Evolutionary conservation across 495 filamentous ascomycete genomes (phyloP).

Genomic region (Hypoxylon intermedium): DNA sequence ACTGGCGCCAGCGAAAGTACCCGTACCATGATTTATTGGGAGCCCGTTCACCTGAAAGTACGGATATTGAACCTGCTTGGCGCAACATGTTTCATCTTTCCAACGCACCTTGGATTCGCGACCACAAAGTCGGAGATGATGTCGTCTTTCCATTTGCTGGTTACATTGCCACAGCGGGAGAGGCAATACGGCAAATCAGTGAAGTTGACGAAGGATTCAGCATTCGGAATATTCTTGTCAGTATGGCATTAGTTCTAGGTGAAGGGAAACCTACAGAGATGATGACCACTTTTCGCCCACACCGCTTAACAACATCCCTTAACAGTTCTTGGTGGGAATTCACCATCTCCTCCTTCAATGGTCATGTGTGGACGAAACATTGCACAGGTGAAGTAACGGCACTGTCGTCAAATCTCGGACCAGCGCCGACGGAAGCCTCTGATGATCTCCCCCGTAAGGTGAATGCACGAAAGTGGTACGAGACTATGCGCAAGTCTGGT

Average conservation of each 20-base stretch:
- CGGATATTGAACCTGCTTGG: slow-evolving; percentile 50
- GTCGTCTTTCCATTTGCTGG: slow-evolving; percentile 58
- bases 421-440: slow-evolving; percentile 2
- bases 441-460: slow-evolving; percentile 26
- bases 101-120: slow-evolving; percentile 54
- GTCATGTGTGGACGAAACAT: slow-evolving; percentile 50
- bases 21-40: slow-evolving; percentile 57
- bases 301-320: slow-evolving; percentile 43
- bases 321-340: slow-evolving; percentile 59
- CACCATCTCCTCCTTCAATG: slow-evolving; percentile 49
- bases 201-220: slow-evolving; percentile 33
- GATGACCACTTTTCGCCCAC: slow-evolving; percentile 47
- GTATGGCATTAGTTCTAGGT: slow-evolving; percentile 42
- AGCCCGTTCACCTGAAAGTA: slow-evolving; percentile 39
- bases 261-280: slow-evolving; percentile 43
- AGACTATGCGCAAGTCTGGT: slow-evolving; percentile 20
- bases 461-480: slow-evolving; percentile 28
- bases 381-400: slow-evolving; percentile 47
- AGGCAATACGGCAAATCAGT: slow-evolving; percentile 54
- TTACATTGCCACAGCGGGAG: slow-evolving; percentile 56
- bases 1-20: slow-evolving; percentile 49
- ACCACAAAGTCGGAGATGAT: slow-evolving; percentile 50
- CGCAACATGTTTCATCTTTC: slow-evolving; percentile 44
- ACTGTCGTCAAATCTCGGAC: slow-evolving; percentile 9
- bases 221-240: slow-evolving; percentile 39